Evolutionary conservation across 2,329 filamentous ascomycete genomes (phyloP).

Genomic region (Fusarium papillatum): DNA sequence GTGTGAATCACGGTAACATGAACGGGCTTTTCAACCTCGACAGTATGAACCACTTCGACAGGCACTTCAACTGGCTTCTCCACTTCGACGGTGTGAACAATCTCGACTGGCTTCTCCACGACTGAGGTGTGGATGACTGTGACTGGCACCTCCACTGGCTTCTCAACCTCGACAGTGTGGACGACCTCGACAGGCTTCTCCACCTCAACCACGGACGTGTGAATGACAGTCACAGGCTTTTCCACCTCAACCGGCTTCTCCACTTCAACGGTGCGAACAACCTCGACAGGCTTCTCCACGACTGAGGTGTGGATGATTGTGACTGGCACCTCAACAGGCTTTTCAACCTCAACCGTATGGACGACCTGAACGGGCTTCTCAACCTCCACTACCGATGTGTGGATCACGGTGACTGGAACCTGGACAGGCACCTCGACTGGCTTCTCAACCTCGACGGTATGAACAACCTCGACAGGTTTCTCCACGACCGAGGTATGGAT

Average conservation of each 20-base stretch:
- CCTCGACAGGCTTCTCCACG: neutral
- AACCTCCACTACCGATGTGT: neutral
- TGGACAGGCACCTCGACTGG: neutral
- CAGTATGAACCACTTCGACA: conserved; percentile 15
- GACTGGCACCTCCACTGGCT: neutral
- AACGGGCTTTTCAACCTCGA: conserved; percentile 17
- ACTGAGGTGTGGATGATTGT: conserved; percentile 24
- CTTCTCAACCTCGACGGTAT: neutral
- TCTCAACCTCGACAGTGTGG: conserved; percentile 13
- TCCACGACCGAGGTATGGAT: neutral
- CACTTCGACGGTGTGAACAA: neutral
- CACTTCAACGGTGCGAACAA: conserved; percentile 4
- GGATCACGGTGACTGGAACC: neutral
- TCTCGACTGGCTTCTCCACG: neutral
- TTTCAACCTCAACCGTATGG: conserved; percentile 10
- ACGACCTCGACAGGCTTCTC: conserved; percentile 9
- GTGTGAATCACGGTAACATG: conserved; percentile 23
- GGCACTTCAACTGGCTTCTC: conserved; percentile 13
- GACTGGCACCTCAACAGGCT: conserved; percentile 12
- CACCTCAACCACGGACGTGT: neutral
- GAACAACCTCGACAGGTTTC: neutral
- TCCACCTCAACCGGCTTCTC: conserved; percentile 25
- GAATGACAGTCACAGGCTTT: conserved; percentile 11
- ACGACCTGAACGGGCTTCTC: conserved; percentile 15
- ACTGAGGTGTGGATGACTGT: neutral